Percentiles rank a stretch among this genome's conserved stretches.
Conservation (phyloP, 2,329 filamentous ascomycete species). For the Trichoderma hamatum region DNA sequence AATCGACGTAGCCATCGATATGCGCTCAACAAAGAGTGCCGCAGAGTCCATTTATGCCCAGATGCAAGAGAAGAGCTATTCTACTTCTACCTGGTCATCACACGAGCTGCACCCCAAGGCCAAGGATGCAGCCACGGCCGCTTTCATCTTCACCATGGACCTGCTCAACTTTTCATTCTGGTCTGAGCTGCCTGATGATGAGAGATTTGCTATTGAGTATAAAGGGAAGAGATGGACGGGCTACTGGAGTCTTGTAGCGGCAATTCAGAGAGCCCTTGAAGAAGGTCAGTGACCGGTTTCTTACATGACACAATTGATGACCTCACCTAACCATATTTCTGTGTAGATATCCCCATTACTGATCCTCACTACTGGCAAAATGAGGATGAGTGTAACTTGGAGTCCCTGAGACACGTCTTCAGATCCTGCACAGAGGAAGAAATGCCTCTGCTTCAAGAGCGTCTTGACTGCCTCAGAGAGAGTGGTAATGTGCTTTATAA, state of each 20-base stretch:
- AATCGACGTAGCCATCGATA: conserved; percentile 88
- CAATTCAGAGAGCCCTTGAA: conserved; percentile 82
- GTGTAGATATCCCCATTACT: conserved; percentile 60
- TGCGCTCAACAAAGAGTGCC: conserved; percentile 78
- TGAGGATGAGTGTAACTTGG: conserved; percentile 73
- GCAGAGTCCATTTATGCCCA: conserved; percentile 76
- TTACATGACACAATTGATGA: too few relatives aligned
- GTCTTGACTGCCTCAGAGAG: conserved; percentile 78
- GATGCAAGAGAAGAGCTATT: conserved; percentile 85
- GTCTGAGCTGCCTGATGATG: conserved; percentile 70
- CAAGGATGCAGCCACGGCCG: conserved; percentile 77
- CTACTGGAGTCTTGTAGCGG: conserved; percentile 92
- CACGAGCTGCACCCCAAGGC: conserved; percentile 87
- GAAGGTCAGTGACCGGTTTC: conserved; percentile 65
- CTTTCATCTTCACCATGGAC: conserved; percentile 98
- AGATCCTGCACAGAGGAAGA: conserved; percentile 82
- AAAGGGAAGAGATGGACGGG: conserved; percentile 83
- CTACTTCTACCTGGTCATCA: conserved; percentile 80
- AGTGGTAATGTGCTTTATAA: conserved; percentile 79
- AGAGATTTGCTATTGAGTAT: conserved; percentile 84
- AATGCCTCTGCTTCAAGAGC: conserved; percentile 80
- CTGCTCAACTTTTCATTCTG: conserved; percentile 97
- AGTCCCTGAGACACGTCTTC: conserved; percentile 76
- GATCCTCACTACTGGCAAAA: conserved; percentile 84
- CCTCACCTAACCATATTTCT: not conserved